Conservation (phyloP, 768 basidiomycete species). For the Phlebiopsis flavidoalba region DNA sequence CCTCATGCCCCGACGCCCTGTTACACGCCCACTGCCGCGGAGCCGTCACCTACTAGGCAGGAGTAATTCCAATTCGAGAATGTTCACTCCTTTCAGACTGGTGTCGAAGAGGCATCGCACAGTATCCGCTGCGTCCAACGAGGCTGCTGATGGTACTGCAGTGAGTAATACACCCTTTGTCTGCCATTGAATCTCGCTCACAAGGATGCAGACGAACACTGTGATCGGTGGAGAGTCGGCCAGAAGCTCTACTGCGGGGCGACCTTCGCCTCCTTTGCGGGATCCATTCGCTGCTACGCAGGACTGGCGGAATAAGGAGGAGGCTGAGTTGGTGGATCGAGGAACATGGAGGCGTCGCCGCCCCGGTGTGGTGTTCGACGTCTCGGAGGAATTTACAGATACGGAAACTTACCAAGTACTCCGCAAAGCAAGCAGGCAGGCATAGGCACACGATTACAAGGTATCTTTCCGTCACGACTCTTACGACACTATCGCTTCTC, state of each 20-base stretch:
- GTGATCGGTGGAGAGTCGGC: slow-evolving; percentile 69
- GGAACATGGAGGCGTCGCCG: slow-evolving; percentile 23
- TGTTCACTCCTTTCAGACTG: slow-evolving; percentile 62
- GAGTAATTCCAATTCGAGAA: slow-evolving; percentile 38
- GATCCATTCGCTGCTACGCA: slow-evolving; percentile 61
- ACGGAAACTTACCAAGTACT: slow-evolving; percentile 6
- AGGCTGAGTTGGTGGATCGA: slow-evolving; percentile 40
- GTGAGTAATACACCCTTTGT: slow-evolving; percentile 39
- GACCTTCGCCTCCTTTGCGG: slow-evolving; percentile 53
- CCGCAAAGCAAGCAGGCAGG: neutral
- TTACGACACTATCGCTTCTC: neutral
- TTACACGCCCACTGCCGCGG: neutral
- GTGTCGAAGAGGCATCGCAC: slow-evolving; percentile 58
- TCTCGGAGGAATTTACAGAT: slow-evolving; percentile 23
- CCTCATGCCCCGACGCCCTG: slow-evolving; percentile 16
- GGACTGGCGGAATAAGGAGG: slow-evolving; percentile 68
- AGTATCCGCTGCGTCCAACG: slow-evolving; percentile 69
- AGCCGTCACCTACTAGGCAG: slow-evolving; percentile 18
- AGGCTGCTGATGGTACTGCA: slow-evolving; percentile 75
- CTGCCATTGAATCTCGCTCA: neutral
- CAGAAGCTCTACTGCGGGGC: slow-evolving; percentile 50
- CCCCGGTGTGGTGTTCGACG: slow-evolving; percentile 31
- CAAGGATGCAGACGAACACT: slow-evolving; percentile 50
- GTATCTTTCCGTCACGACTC: neutral
- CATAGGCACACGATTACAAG: neutral